phyloP scores from a whole-genome alignment of 1,284 basidiomycete genomes.

The Chalciporus sp. region DNA sequence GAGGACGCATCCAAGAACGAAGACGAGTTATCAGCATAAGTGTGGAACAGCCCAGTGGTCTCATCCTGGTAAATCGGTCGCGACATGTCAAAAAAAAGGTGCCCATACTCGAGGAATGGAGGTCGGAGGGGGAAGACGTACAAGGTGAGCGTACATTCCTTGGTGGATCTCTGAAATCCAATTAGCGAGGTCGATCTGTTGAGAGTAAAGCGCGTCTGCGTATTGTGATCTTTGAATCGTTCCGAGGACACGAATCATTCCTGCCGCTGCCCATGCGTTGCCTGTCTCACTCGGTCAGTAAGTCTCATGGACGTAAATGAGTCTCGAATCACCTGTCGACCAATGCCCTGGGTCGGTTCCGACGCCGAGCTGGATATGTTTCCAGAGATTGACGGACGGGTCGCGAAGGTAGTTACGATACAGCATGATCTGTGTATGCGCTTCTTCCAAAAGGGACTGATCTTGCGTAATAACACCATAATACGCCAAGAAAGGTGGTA shows the following conservation, averaged over 20 bases:
- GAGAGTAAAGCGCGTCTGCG: slow-evolving; percentile 45
- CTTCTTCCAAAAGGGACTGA: slow-evolving; percentile 63
- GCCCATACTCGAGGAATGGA: no score
- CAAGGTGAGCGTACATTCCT: slow-evolving; percentile 65
- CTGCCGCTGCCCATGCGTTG: slow-evolving; percentile 85
- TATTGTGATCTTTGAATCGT: slow-evolving; percentile 71
- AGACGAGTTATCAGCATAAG: slow-evolving; percentile 66
- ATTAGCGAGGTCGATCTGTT: slow-evolving; percentile 60
- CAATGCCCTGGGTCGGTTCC: slow-evolving; percentile 65
- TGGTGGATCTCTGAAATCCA: slow-evolving; percentile 78
- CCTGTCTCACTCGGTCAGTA: not conserved
- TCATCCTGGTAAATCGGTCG: slow-evolving; percentile 17
- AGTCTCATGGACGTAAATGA: no score
- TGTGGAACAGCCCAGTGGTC: slow-evolving; percentile 62
- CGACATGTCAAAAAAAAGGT: no score
- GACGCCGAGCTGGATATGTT: slow-evolving; percentile 64
- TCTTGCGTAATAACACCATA: slow-evolving; percentile 78
- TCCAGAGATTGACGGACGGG: slow-evolving; percentile 58
- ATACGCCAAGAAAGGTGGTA: slow-evolving; percentile 90
- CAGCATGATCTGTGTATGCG: slow-evolving; percentile 78
- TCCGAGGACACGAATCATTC: slow-evolving; percentile 79
- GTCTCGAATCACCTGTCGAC: slow-evolving; percentile 59
- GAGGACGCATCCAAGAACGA: slow-evolving; percentile 79
- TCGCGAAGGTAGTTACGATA: slow-evolving; percentile 73
- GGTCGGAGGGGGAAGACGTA: no score